Evolutionary conservation across 2,329 filamentous ascomycete genomes (phyloP).

Genomic region (Beauveria brongniartii): DNA sequence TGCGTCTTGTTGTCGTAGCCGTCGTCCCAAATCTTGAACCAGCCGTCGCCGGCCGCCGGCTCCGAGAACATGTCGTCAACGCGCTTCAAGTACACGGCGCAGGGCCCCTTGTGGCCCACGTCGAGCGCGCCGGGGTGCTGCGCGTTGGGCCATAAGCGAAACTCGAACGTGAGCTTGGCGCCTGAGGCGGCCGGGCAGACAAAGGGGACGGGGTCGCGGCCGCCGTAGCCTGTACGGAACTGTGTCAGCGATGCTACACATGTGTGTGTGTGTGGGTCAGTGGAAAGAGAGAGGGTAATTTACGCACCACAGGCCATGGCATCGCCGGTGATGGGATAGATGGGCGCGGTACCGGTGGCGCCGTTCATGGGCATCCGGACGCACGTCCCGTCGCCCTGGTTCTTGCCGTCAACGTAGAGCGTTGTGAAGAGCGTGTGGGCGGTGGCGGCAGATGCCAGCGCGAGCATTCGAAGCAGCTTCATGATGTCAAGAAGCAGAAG

Average conservation of each 20-base stretch:
- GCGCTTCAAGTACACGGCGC: constrained; percentile 66
- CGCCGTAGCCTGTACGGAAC: constrained; percentile 32
- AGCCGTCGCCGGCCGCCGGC: constrained; percentile 54
- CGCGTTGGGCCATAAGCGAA: constrained; percentile 52
- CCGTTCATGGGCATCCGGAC: constrained; percentile 56
- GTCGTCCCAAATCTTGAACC: constrained; percentile 72
- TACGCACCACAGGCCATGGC: constrained; percentile 64
- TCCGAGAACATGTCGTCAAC: constrained; percentile 46
- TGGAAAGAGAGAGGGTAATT: background rate
- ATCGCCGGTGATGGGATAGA: constrained; percentile 46
- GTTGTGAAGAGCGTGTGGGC: constrained; percentile 59
- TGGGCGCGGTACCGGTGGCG: constrained; percentile 45
- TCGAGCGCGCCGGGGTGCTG: constrained; percentile 49
- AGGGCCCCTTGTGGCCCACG: constrained; percentile 56
- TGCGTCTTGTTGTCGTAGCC: constrained; percentile 49
- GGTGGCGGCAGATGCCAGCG: constrained; percentile 29
- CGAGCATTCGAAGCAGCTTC: constrained; percentile 26
- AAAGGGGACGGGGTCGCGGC: constrained; percentile 36
- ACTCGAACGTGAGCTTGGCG: constrained; percentile 57
- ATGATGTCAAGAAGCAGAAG: constrained; percentile 23
- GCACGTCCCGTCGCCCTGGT: constrained; percentile 64
- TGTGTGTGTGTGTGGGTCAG: background rate
- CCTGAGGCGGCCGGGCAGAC: constrained; percentile 43
- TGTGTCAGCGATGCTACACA: background rate
- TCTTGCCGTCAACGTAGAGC: constrained; percentile 51